Evolutionary conservation across 2,329 filamentous ascomycete genomes (phyloP).

Genomic region (Ophiostoma montium): DNA sequence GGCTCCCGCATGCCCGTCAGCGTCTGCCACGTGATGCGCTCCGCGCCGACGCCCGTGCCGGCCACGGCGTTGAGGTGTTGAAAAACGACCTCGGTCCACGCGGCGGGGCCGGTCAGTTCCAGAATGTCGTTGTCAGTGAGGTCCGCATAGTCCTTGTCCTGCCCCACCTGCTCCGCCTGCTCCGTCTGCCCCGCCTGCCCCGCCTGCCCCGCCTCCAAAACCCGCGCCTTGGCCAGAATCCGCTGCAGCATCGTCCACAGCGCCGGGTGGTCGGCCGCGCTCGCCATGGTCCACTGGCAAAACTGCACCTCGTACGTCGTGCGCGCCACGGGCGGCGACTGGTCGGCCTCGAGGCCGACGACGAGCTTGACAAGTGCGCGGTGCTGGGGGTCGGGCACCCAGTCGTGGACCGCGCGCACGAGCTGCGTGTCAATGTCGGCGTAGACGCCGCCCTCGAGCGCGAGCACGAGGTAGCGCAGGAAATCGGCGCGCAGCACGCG

Average conservation of each 20-base stretch:
- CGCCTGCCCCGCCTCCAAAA: neutral
- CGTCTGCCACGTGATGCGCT: slow-evolving; percentile 10
- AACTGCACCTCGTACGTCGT: slow-evolving; percentile 21
- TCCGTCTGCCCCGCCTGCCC: no score
- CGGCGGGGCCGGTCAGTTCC: slow-evolving; percentile 19
- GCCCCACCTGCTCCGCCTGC: no score
- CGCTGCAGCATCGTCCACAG: slow-evolving; percentile 18
- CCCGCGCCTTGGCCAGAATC: slow-evolving; percentile 11
- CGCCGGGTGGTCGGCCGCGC: slow-evolving; percentile 19
- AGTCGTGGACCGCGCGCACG: slow-evolving; percentile 29
- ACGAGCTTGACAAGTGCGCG: slow-evolving; percentile 14
- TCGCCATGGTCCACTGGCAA: slow-evolving; percentile 23
- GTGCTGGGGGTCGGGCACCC: slow-evolving; percentile 15
- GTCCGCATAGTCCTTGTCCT: neutral
- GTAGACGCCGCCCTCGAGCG: slow-evolving; percentile 29
- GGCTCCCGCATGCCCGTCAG: slow-evolving; percentile 13
- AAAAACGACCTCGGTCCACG: slow-evolving; percentile 20
- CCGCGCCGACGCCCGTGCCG: slow-evolving; percentile 8
- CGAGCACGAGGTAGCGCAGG: slow-evolving; percentile 19
- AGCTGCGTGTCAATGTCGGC: slow-evolving; percentile 45
- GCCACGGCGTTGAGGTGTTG: slow-evolving; percentile 15
- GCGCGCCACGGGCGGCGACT: slow-evolving; percentile 13
- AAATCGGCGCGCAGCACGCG: slow-evolving; percentile 15
- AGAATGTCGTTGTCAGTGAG: slow-evolving; percentile 17
- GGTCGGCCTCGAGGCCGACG: slow-evolving; percentile 22